Conservation (phyloP, 169 alveolate species). For the Sarcocystis neurona region DNA sequence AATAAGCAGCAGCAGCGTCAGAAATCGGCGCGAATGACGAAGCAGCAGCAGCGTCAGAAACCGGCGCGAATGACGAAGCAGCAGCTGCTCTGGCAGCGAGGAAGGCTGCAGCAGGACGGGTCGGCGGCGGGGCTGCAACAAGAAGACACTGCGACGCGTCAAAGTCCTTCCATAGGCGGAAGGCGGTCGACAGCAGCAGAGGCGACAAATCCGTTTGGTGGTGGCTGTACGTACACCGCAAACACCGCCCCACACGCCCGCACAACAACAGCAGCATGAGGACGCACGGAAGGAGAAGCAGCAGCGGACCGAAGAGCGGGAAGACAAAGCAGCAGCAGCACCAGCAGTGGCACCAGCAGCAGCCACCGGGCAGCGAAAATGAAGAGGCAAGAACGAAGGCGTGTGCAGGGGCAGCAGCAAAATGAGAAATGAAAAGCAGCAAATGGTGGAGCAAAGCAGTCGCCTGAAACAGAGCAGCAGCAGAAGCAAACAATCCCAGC, state of each 20-base stretch:
- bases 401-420: too few species aligned
- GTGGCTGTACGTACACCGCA: slow-evolving; percentile 62
- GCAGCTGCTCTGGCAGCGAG: neutral
- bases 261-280: slow-evolving; percentile 13
- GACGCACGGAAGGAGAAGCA: neutral
- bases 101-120: neutral
- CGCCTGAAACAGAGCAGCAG: neutral
- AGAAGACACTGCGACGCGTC: neutral
- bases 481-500: slow-evolving; percentile 3
- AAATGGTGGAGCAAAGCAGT: too few species aligned
- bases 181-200: slow-evolving; percentile 46
- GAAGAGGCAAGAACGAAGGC: neutral
- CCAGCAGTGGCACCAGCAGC: neutral
- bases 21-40: neutral
- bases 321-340: neutral
- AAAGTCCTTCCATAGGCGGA: slow-evolving; percentile 57
- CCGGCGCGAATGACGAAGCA: neutral
- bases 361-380: neutral
- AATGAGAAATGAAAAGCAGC: too few species aligned
- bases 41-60: neutral
- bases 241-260: neutral
- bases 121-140: neutral
- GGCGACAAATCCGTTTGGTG: slow-evolving; percentile 50
- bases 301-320: neutral
- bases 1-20: neutral